These are phyloP conservation scores for Starmerella stellata DNA, from an alignment of 805 yeast species.

Conservation along the genomic window DNA sequence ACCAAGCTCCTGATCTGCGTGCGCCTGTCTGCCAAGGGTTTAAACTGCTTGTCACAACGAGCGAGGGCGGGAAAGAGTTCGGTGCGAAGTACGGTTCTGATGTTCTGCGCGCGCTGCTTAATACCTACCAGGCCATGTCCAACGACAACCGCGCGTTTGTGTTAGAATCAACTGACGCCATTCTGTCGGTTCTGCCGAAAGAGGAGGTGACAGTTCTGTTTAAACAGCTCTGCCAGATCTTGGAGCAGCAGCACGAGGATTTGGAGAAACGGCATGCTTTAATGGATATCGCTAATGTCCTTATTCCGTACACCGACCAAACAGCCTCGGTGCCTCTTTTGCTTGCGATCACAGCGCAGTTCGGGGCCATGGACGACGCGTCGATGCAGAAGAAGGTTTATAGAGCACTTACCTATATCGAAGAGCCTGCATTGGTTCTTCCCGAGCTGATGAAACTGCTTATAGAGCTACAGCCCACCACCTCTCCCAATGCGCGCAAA, in stretches of 20 bases:
- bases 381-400: slow-evolving; percentile 78
- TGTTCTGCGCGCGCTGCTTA: slow-evolving; percentile 69
- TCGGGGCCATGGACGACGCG: slow-evolving; percentile 24
- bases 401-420: slow-evolving; percentile 42
- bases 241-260: slow-evolving; percentile 30
- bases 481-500: slow-evolving; percentile 60
- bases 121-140: slow-evolving; percentile 72
- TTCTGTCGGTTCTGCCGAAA: slow-evolving; percentile 47
- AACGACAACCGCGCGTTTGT: slow-evolving; percentile 72
- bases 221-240: slow-evolving; percentile 63
- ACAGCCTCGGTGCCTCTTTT: slow-evolving; percentile 6
- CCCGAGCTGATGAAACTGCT: slow-evolving; percentile 31
- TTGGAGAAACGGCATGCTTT: slow-evolving; percentile 48
- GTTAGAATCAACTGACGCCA: slow-evolving; percentile 70
- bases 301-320: slow-evolving; percentile 67
- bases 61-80: slow-evolving; percentile 37
- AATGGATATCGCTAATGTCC: slow-evolving; percentile 76
- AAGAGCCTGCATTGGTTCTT: slow-evolving; percentile 49
- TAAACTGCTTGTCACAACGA: slow-evolving; percentile 55
- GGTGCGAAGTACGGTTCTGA: slow-evolving; percentile 42
- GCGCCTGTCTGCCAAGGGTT: slow-evolving; percentile 70
- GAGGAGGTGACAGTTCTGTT: slow-evolving; percentile 59
- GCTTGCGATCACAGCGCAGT: slow-evolving; percentile 13
- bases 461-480: slow-evolving; percentile 27
- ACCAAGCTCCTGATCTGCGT: slow-evolving; percentile 57